Evolutionary conservation across 306 rosid species (phyloP).

Genomic region (Macrotyloma uniflorum): DNA sequence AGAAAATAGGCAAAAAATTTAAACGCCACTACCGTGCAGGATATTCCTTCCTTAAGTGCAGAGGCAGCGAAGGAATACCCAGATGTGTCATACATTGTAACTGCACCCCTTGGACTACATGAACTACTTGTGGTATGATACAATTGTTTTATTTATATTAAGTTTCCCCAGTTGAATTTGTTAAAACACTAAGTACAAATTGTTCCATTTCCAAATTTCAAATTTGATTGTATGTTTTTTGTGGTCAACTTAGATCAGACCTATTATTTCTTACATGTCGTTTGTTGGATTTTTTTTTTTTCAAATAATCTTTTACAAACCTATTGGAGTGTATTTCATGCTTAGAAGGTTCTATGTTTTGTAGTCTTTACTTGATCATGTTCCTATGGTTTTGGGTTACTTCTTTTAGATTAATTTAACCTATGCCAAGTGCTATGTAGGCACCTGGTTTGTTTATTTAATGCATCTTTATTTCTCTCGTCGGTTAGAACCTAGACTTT

Average conservation of each 20-base stretch:
- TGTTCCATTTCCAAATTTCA: conserved; percentile 27
- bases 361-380: too few relatives aligned
- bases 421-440: conserved; percentile 11
- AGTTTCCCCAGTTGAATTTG: neutral
- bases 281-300: neutral
- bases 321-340: too few relatives aligned
- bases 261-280: neutral
- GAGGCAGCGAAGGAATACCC: conserved; percentile 89
- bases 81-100: conserved; percentile 64
- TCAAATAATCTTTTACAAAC: neutral
- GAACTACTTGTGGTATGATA: conserved; percentile 76
- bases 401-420: neutral
- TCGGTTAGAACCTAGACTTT: too few relatives aligned
- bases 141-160: neutral
- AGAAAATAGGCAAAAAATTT: conserved; percentile 1
- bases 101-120: conserved; percentile 95
- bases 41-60: conserved; percentile 84
- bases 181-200: conserved; percentile 2
- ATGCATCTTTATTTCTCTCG: too few relatives aligned
- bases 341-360: too few relatives aligned
- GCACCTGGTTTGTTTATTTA: neutral
- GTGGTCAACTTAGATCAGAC: neutral
- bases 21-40: conserved; percentile 52
- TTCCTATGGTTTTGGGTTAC: conserved; percentile 6
- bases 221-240: neutral